Conservation (phyloP, 163 green algal genomes). For the Chlorella variabilis region DNA sequence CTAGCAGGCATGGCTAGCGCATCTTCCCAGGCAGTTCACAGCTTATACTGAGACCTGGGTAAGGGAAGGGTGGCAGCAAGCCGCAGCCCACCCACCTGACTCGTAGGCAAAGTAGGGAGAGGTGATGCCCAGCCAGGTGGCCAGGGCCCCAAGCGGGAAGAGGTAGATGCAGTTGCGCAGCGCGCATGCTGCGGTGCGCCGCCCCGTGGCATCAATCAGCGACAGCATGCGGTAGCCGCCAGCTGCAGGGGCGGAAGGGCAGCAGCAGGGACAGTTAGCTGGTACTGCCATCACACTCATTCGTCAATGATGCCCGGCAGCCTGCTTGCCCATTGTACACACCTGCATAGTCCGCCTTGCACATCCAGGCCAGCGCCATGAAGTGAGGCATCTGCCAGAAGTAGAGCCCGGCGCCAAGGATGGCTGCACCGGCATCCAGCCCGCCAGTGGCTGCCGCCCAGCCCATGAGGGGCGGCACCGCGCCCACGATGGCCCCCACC, state of each 20-base stretch:
- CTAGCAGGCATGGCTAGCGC: no score
- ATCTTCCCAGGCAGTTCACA: no score
- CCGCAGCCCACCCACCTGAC: slow-evolving; percentile 27
- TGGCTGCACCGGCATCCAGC: slow-evolving; percentile 76
- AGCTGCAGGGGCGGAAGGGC: slow-evolving; percentile 9
- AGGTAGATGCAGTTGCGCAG: slow-evolving; percentile 93
- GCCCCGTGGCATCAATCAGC: slow-evolving; percentile 82
- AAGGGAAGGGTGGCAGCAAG: no score
- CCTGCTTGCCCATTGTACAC: background rate
- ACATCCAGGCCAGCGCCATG: slow-evolving; percentile 96
- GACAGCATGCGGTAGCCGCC: slow-evolving; percentile 97
- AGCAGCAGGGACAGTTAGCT: background rate
- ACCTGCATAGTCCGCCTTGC: slow-evolving; percentile 47
- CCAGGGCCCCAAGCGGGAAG: slow-evolving; percentile 79
- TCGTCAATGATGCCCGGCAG: background rate
- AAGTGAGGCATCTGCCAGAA: slow-evolving; percentile 99
- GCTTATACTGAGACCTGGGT: no score
- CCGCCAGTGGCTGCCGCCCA: slow-evolving; percentile 86
- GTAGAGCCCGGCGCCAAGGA: slow-evolving; percentile 92
- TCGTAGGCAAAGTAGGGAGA: slow-evolving; percentile 59
- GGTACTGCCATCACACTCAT: no score
- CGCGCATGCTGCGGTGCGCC: slow-evolving; percentile 78
- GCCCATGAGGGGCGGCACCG: slow-evolving; percentile 97
- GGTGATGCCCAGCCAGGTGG: slow-evolving; percentile 59
- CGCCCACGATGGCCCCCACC: slow-evolving; percentile 96